Evolutionary conservation across 306 rosid species (phyloP), one percentile per base, ranked within the genome.

Genomic region (Cucurbita pepo): DNA sequence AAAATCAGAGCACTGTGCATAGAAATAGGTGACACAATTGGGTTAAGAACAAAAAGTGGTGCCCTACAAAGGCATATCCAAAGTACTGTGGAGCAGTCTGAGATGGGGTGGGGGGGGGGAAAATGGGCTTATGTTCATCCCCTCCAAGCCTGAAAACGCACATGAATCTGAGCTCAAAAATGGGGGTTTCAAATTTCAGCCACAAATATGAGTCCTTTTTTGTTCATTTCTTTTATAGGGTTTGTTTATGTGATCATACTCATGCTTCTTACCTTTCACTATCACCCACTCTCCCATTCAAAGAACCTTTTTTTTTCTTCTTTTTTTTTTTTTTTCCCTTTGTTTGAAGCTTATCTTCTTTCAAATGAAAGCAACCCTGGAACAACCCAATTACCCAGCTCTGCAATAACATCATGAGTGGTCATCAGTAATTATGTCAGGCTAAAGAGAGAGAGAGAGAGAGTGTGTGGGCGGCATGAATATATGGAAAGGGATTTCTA

Each of bases 401-500:
- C 9, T 62, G 11, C 66, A 60, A 60, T 6, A 34, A 30, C 66
- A 60, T 36, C 66, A 60, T 36, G 10, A 60, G n/a, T 25, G 63
- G 40, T 25, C n/a, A 34, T 57, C 40, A n/a, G 43, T 21, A 25
- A 45, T 47, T 67, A 47, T 67, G 72, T 67, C 72, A 67, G 72
- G 22, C 41, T 45, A 50, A 50, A 48, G 1, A 4, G 5, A 34
- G 16, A 25, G 76, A 73, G 37, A 21, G 22, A 21, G 22, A 0
- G 22, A 0, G 22, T 56, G 3, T 14, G 13, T 19, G 54, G 13
- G 14, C 90, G 95, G 96, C 96, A 79, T 90, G 96, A 77, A 89
- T 81, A 90, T 77, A 81, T 87, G 87, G 98, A 87, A 89, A 92
- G 82, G 64, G n/a, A 77, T 75, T 50, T 30, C 34, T 30, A 30